These are phyloP conservation scores for Fusarium mundagurra DNA, from an alignment of 2,329 filamentous ascomycete genomes.

Conservation along the genomic window DNA sequence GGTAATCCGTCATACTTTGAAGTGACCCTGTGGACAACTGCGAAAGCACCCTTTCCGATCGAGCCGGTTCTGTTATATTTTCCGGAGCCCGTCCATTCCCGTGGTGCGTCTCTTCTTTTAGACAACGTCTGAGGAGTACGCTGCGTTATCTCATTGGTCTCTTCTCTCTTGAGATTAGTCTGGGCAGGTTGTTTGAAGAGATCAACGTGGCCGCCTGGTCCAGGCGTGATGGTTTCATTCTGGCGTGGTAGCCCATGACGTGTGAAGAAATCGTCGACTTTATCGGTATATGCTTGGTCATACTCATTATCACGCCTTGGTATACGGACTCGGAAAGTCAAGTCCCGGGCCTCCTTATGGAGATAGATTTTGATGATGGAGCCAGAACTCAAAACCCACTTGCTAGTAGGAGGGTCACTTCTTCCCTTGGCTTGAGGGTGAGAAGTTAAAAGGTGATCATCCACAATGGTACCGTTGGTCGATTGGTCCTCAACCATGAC, in stretches of 20 bases:
- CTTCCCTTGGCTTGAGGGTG: conserved; percentile 50
- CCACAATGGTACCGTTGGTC: conserved; percentile 94
- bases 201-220: conserved; percentile 57
- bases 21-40: conserved; percentile 90
- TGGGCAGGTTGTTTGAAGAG: conserved; percentile 46
- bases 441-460: conserved; percentile 70
- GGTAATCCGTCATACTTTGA: conserved; percentile 84
- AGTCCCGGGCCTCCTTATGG: conserved; percentile 62
- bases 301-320: conserved; percentile 77
- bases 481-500: conserved; percentile 95
- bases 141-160: conserved; percentile 32
- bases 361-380: conserved; percentile 77
- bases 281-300: conserved; percentile 72
- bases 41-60: conserved; percentile 95
- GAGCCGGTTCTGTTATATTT: conserved; percentile 84
- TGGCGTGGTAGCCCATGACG: conserved; percentile 47
- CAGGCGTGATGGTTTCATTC: conserved; percentile 59
- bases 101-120: conserved; percentile 49
- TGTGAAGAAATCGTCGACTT: conserved; percentile 73
- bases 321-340: conserved; percentile 87
- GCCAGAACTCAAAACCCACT: conserved; percentile 75
- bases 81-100: conserved; percentile 83
- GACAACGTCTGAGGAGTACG: conserved; percentile 19
- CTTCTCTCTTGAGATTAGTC: conserved; percentile 30
- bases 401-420: conserved; percentile 47